These are phyloP conservation scores for Arthroderma uncinatum DNA, from an alignment of 2,329 filamentous ascomycete species.

Conservation along the genomic window DNA sequence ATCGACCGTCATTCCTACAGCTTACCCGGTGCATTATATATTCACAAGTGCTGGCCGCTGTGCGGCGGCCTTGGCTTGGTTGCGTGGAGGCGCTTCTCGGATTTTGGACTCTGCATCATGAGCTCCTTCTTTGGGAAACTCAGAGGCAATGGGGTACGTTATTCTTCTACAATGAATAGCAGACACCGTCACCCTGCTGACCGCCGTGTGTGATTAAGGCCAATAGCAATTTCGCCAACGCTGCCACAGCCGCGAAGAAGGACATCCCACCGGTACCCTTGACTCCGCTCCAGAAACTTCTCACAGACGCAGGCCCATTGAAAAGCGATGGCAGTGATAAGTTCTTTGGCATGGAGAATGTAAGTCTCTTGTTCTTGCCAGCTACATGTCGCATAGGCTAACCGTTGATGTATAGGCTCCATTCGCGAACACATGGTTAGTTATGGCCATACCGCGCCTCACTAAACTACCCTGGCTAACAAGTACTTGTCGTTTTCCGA, in stretches of 20 bases:
- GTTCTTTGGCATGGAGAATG: constrained; percentile 97
- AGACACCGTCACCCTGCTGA: background rate
- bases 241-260: constrained; percentile 45
- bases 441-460: background rate
- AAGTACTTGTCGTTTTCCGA: constrained; percentile 3
- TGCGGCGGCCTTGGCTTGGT: constrained; percentile 14
- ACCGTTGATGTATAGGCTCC: constrained; percentile 32
- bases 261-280: constrained; percentile 46
- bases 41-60: constrained; percentile 11
- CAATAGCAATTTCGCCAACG: constrained; percentile 38
- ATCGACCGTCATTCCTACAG: background rate
- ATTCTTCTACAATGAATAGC: constrained; percentile 10
- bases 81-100: background rate
- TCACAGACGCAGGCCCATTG: constrained; percentile 68
- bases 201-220: constrained; percentile 13
- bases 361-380: constrained; percentile 41
- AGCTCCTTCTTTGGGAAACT: constrained; percentile 32
- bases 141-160: constrained; percentile 29
- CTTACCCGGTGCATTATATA: background rate
- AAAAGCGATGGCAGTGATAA: constrained; percentile 87
- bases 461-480: constrained; percentile 8
- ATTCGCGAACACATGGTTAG: constrained; percentile 96
- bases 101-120: constrained; percentile 20
- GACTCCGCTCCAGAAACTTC: constrained; percentile 59
- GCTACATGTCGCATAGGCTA: constrained; percentile 11